phyloP scores from a whole-genome alignment of 2,329 filamentous ascomycete genomes.

The Dactylellina leptospora region DNA sequence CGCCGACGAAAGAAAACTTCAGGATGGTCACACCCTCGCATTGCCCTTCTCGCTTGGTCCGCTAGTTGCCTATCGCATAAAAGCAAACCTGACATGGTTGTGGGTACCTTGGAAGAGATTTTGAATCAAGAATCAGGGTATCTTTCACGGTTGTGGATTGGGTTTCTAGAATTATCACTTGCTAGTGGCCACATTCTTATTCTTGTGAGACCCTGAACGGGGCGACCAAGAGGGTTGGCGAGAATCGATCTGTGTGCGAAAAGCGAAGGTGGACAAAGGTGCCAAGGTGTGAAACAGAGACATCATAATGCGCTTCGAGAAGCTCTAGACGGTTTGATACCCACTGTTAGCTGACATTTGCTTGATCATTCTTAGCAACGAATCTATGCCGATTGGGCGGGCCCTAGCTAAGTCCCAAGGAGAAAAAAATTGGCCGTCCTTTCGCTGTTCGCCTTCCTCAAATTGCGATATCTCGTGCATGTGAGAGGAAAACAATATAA shows the following conservation, averaged over 20 bases:
- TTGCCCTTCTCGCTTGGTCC: slow-evolving; percentile 21
- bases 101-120: slow-evolving; percentile 10
- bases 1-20: slow-evolving; percentile 36
- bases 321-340: not conserved
- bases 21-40: slow-evolving; percentile 14
- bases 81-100: slow-evolving; percentile 1
- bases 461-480: slow-evolving; percentile 5
- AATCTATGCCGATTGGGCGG: slow-evolving; percentile 28
- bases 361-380: too few relatives aligned
- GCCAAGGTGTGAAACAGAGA: slow-evolving; percentile 13
- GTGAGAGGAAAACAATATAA: slow-evolving; percentile 3
- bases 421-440: slow-evolving; percentile 19
- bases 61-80: slow-evolving; percentile 45
- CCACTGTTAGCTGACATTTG: too few relatives aligned
- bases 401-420: too few relatives aligned
- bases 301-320: not conserved
- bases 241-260: slow-evolving; percentile 21
- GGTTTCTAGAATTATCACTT: slow-evolving; percentile 26
- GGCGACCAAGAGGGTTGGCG: slow-evolving; percentile 24
- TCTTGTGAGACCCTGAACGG: slow-evolving; percentile 15
- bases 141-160: not conserved
- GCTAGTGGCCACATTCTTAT: slow-evolving; percentile 29
- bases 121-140: slow-evolving; percentile 12
- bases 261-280: slow-evolving; percentile 32
- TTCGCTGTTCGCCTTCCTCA: slow-evolving; percentile 41